A percentile compares a stretch with the other conserved stretches of the same genome.
Evolutionary conservation across 345 rosid species (phyloP).

Genomic region (Populus tremula): DNA sequence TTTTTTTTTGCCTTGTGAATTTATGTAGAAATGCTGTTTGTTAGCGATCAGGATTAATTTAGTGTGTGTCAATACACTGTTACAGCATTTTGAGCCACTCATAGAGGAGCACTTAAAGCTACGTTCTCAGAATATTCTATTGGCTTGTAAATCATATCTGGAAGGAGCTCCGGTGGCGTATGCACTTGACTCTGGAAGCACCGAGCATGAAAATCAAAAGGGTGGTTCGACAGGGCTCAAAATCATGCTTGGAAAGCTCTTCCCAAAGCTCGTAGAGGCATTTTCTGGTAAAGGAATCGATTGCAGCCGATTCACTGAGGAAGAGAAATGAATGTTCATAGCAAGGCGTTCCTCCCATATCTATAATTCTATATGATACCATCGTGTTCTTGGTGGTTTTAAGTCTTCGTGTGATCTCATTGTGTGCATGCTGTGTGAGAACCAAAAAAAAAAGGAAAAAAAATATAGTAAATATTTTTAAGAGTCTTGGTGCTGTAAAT

Average conservation of each 20-base stretch:
- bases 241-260: constrained; percentile 87
- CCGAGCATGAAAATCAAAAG: constrained; percentile 33
- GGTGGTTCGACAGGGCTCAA: constrained; percentile 83
- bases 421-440: neutral
- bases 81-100: constrained; percentile 81
- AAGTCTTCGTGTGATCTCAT: neutral
- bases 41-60: neutral
- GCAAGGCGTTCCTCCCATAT: constrained; percentile 10
- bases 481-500: neutral
- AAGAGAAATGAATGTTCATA: constrained; percentile 22
- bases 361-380: constrained; percentile 19
- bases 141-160: constrained; percentile 72
- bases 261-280: constrained; percentile 66
- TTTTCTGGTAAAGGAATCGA: constrained; percentile 68
- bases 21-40: neutral
- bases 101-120: constrained; percentile 66
- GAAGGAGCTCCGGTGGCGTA: constrained; percentile 62
- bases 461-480: neutral
- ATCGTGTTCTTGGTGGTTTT: constrained; percentile 3
- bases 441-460: neutral
- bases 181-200: constrained; percentile 25
- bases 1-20: neutral
- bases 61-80: neutral
- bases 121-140: constrained; percentile 42
- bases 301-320: constrained; percentile 43